Evolutionary conservation across 2,329 filamentous ascomycete species (phyloP).

Genomic region (Sporothrix globosa): DNA sequence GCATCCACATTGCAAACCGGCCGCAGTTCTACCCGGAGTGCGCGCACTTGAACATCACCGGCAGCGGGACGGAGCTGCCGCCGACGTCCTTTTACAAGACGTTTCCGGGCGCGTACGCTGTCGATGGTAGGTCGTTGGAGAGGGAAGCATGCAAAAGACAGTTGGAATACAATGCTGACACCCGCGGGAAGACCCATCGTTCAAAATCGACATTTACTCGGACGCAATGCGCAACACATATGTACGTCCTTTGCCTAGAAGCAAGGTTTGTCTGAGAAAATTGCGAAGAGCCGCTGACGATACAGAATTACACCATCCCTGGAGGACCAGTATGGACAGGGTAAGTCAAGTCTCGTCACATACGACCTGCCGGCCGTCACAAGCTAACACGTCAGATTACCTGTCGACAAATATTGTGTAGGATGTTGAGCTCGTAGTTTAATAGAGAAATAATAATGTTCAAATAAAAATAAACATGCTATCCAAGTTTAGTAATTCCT

Average conservation of each 20-base stretch:
- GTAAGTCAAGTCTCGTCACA: constrained; percentile 36
- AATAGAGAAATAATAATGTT: background rate
- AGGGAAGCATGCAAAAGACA: background rate
- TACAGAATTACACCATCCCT: constrained; percentile 46
- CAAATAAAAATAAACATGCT: background rate
- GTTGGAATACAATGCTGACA: constrained; percentile 29
- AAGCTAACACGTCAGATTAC: background rate
- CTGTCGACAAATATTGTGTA: constrained; percentile 37
- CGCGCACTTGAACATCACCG: constrained; percentile 45
- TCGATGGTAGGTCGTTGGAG: constrained; percentile 39
- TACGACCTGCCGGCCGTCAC: background rate
- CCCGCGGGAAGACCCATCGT: constrained; percentile 41
- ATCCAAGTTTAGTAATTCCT: background rate
- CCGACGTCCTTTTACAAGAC: constrained; percentile 40
- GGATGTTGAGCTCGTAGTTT: constrained; percentile 31
- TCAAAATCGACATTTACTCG: constrained; percentile 47
- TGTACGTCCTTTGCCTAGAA: constrained; percentile 36
- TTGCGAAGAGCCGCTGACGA: background rate
- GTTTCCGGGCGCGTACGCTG: constrained; percentile 46
- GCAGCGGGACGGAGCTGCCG: constrained; percentile 40
- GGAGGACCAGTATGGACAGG: constrained; percentile 48
- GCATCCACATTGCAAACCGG: constrained; percentile 53
- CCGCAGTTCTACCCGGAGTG: constrained; percentile 52
- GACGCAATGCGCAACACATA: constrained; percentile 42
- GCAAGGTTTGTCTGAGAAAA: too few relatives aligned